Evolutionary conservation across 805 yeast genomes (phyloP).

Genomic region (Cyberlindnera maritima): DNA sequence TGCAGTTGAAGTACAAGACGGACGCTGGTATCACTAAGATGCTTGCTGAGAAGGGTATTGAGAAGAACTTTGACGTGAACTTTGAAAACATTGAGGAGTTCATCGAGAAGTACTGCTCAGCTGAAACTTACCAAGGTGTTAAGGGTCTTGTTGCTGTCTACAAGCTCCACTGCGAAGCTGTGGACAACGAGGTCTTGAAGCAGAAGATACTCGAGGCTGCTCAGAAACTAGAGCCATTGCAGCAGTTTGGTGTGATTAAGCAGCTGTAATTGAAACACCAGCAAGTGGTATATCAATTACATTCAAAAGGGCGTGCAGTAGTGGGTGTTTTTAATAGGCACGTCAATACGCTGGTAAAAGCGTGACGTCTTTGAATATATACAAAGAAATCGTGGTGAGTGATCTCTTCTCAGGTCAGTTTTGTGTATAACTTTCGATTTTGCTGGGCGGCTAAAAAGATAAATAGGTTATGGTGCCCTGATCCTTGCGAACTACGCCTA

Average conservation of each 20-base stretch:
- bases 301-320: too few species aligned
- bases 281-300: too few species aligned
- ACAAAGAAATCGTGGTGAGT: too few species aligned
- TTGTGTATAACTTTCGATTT: too few species aligned
- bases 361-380: too few species aligned
- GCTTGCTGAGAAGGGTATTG: slow-evolving; percentile 25
- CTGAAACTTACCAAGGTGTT: slow-evolving; percentile 12
- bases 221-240: slow-evolving; percentile 20
- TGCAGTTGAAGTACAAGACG: slow-evolving; percentile 21
- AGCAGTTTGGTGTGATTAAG: slow-evolving; percentile 16
- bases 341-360: too few species aligned
- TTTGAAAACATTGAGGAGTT: slow-evolving; percentile 14
- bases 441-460: too few species aligned
- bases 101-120: slow-evolving; percentile 15
- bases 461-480: too few species aligned
- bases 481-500: too few species aligned
- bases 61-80: slow-evolving; percentile 23
- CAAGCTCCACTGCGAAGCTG: slow-evolving; percentile 14
- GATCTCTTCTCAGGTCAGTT: too few species aligned
- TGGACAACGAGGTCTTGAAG: slow-evolving; percentile 20
- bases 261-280: slow-evolving; percentile 10
- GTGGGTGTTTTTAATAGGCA: too few species aligned
- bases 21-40: slow-evolving; percentile 24
- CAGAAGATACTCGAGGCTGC: slow-evolving; percentile 13
- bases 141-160: slow-evolving; percentile 18